A percentile compares a stretch with the other conserved stretches of the same genome.
Evolutionary conservation across 495 filamentous ascomycete genomes (phyloP).

Genomic region (Talaromyces proteolyticus): DNA sequence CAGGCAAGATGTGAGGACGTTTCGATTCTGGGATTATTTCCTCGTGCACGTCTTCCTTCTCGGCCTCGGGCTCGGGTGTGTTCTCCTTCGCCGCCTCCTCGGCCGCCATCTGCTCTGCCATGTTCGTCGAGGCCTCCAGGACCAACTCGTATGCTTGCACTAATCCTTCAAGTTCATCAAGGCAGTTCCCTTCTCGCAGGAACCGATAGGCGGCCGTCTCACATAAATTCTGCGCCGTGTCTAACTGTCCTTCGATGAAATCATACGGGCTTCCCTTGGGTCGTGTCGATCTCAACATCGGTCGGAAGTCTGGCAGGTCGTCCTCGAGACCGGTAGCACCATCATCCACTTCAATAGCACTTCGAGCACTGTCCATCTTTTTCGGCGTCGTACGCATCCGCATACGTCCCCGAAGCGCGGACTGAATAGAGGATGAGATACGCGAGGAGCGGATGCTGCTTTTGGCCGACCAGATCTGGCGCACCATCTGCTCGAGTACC

Average conservation of each 20-base stretch:
- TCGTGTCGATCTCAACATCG: not conserved
- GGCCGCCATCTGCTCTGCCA: conserved; percentile 6
- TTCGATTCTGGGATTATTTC: not conserved
- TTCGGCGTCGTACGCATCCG: not conserved
- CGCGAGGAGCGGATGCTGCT: conserved; percentile 6
- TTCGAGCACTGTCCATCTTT: no score
- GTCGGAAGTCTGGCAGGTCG: not conserved
- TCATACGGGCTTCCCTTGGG: not conserved
- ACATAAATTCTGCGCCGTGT: conserved; percentile 6
- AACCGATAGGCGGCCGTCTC: conserved; percentile 3
- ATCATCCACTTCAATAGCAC: not conserved
- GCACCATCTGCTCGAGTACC: conserved; percentile 5
- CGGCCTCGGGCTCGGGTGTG: not conserved
- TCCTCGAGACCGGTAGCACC: not conserved
- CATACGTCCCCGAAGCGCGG: not conserved
- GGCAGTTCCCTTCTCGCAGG: conserved; percentile 5
- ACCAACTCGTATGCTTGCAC: conserved; percentile 1
- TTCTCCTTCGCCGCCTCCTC: no score
- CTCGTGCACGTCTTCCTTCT: not conserved
- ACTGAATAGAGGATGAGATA: not conserved
- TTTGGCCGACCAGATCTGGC: conserved; percentile 5
- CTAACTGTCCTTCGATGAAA: conserved; percentile 5
- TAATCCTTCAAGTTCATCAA: conserved; percentile 2
- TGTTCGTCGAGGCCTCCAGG: conserved; percentile 3
- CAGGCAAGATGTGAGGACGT: no score